Conservation (phyloP, 2,329 filamentous ascomycete genomes). For the Fusarium sp. region DNA sequence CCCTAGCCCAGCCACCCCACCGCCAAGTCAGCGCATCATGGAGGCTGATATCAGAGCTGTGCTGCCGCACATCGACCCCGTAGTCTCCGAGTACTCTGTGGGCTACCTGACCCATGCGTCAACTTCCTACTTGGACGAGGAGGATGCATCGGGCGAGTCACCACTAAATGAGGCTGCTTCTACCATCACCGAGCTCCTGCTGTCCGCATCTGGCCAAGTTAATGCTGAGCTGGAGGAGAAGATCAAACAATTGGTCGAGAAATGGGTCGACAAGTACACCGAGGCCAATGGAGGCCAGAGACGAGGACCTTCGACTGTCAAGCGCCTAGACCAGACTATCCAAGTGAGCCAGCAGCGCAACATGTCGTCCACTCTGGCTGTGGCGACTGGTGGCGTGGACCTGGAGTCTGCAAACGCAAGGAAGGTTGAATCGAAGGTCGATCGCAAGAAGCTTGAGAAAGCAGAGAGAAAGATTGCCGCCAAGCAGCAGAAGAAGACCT, state of each 20-base stretch:
- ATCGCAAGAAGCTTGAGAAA: slow-evolving; percentile 99
- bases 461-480: slow-evolving; percentile 96
- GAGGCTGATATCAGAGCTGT: slow-evolving; percentile 87
- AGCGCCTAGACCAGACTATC: slow-evolving; percentile 90
- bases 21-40: slow-evolving; percentile 61
- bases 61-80: slow-evolving; percentile 86
- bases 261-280: slow-evolving; percentile 86
- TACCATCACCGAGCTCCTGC: slow-evolving; percentile 84
- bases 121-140: slow-evolving; percentile 79
- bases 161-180: slow-evolving; percentile 86
- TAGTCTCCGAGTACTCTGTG: slow-evolving; percentile 91
- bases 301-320: slow-evolving; percentile 79
- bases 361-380: slow-evolving; percentile 93
- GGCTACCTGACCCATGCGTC: slow-evolving; percentile 96
- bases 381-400: slow-evolving; percentile 85
- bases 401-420: slow-evolving; percentile 91
- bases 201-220: slow-evolving; percentile 91
- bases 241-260: slow-evolving; percentile 85
- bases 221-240: slow-evolving; percentile 76
- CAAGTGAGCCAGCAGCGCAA: slow-evolving; percentile 94
- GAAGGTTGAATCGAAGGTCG: slow-evolving; percentile 97
- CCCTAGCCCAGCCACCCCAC: neutral
- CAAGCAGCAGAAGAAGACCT: slow-evolving; percentile 98
- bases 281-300: slow-evolving; percentile 76
- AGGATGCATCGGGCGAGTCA: slow-evolving; percentile 73